Base-by-base conservation (phyloP, 2,329 filamentous ascomycete genomes). In the Simplicillium aogashimaense region DNA sequence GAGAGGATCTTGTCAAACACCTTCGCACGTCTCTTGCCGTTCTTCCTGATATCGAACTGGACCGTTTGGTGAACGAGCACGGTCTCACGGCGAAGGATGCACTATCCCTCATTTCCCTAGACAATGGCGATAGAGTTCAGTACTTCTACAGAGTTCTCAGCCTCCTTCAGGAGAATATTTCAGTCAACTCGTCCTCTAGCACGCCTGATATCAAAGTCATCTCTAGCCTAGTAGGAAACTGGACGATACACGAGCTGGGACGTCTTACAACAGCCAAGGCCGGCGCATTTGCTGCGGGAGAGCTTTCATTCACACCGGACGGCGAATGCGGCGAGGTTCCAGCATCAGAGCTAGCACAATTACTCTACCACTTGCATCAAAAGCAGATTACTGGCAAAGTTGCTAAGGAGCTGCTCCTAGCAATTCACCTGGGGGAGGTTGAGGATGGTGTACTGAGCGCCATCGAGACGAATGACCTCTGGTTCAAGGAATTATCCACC, bases 61-160 rank as follows among this genome's bases (percentile, higher is more conserved):
- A 76, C 29, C 67, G 74, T 29, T 66, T 94, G 3, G 70, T 78
- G 2, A 49, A 64, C 1, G 60, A 70, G 3, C 88, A 86, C 51
- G 77, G 77, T 0, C 66, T 98, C 11, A 83, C 81, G 0, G 57
- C 77, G 7, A 92, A 92, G 55, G 92, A 98, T 53, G 89, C 90
- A 2, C 74, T 85, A 47, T 84, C 88, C 0, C 66, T 98, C 29
- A 71, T 89, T 36, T 72, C 76, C 7, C 66, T 94, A 1, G 85
- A 97, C 46, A 76, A 83, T 40, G 89, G 89, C 7, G 79, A 79
- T 7, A 75, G 89, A 33, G 64, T 92, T 4, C 81, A 95, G 49
- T 95, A 89, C 58, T 94, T 88, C 53, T 81, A 83, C 53, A 71
- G 76, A 18, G 75, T 86, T 0, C 66, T 85, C 1, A 65, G 70